phyloP scores from a whole-genome alignment of 495 filamentous ascomycete species.

The Elasticomyces elasticus region DNA sequence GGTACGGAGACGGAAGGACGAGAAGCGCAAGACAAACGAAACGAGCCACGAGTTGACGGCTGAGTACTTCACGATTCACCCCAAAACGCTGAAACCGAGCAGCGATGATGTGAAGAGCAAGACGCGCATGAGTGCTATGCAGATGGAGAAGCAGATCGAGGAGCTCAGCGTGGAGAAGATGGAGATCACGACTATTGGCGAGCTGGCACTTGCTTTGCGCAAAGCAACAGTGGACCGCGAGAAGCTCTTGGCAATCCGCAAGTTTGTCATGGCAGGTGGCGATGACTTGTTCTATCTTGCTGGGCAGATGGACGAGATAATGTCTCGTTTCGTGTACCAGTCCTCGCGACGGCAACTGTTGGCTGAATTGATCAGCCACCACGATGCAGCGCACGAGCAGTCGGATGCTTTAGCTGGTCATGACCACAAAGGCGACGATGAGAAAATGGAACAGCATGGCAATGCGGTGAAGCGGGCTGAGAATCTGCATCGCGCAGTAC shows the following conservation, averaged over 20 bases:
- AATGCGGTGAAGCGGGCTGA: constrained; percentile 22
- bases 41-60: constrained; percentile 56
- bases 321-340: constrained; percentile 81
- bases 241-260: constrained; percentile 69
- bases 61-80: constrained; percentile 81
- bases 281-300: constrained; percentile 68
- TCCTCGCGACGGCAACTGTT: constrained; percentile 71
- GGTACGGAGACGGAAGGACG: constrained; percentile 56
- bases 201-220: constrained; percentile 55
- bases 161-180: constrained; percentile 31
- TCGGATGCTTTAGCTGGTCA: constrained; percentile 23
- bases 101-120: neutral
- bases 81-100: constrained; percentile 23
- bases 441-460: constrained; percentile 11
- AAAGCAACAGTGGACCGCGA: constrained; percentile 73
- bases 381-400: constrained; percentile 42
- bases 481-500: constrained; percentile 47
- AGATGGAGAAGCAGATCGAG: constrained; percentile 19
- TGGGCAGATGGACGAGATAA: constrained; percentile 66
- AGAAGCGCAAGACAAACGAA: constrained; percentile 28
- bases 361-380: constrained; percentile 49
- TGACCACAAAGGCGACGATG: constrained; percentile 7
- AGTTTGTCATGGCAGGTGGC: constrained; percentile 67
- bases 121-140: constrained; percentile 13
- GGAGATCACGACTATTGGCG: constrained; percentile 55